A percentile compares a stretch with the other conserved stretches of the same genome.
These are phyloP conservation scores for Sistotremastrum niveocremeum DNA, from an alignment of 768 basidiomycete genomes.

Conservation along the genomic window DNA sequence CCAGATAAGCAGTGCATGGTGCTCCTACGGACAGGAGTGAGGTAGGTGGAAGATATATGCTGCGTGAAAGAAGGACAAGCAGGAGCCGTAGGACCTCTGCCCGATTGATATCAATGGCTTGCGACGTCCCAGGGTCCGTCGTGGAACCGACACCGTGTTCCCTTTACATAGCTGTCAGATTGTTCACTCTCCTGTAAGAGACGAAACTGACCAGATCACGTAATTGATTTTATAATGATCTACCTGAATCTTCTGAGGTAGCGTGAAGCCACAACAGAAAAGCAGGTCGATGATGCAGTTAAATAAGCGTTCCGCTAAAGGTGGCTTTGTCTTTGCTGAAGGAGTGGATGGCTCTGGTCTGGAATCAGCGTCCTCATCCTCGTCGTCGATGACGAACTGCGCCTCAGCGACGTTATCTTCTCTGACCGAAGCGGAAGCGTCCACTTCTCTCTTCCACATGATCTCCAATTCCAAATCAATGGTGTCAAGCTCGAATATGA, in stretches of 20 bases:
- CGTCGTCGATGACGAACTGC: slow-evolving; percentile 88
- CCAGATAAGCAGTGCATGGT: slow-evolving; percentile 63
- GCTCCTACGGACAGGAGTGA: slow-evolving; percentile 62
- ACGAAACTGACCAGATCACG: slow-evolving; percentile 64
- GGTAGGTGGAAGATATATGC: slow-evolving; percentile 70
- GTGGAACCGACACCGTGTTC: slow-evolving; percentile 93
- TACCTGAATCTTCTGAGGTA: slow-evolving; percentile 63
- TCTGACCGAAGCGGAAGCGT: slow-evolving; percentile 10
- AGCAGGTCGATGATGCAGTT: slow-evolving; percentile 71
- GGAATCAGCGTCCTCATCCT: slow-evolving; percentile 38
- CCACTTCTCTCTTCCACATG: slow-evolving; percentile 56
- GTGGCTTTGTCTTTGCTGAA: slow-evolving; percentile 39
- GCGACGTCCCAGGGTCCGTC: slow-evolving; percentile 48
- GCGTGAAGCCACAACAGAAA: slow-evolving; percentile 89
- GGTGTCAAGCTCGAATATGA: slow-evolving; percentile 72
- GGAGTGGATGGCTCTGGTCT: slow-evolving; percentile 6
- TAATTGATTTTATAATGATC: slow-evolving; percentile 78
- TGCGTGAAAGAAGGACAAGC: slow-evolving; percentile 76
- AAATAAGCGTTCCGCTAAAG: slow-evolving; percentile 70
- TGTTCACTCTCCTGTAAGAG: too few species aligned
- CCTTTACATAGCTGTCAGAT: slow-evolving; percentile 31
- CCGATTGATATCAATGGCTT: slow-evolving; percentile 64
- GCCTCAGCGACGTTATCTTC: slow-evolving; percentile 13
- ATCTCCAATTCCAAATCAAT: slow-evolving; percentile 72
- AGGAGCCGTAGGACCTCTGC: slow-evolving; percentile 83